Evolutionary conservation across 163 green algal species (phyloP), one percentile per base, ranked within the genome.

Genomic region (Trebouxiophyceae sp.): DNA sequence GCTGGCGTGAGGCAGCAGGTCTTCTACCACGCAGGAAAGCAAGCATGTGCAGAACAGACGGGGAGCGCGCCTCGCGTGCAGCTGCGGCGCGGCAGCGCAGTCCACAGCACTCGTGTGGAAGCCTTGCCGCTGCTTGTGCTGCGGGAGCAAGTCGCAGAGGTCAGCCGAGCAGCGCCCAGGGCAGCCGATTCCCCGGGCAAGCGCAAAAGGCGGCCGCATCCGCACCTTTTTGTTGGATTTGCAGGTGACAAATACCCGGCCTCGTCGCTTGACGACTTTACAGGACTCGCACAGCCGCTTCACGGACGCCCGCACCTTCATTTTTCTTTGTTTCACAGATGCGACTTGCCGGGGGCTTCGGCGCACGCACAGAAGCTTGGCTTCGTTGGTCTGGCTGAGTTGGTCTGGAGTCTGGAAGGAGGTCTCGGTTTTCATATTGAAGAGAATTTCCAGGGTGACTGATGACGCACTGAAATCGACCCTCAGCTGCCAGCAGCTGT

Each of bases 61-160:
- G n/a, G n/a, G n/a, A n/a, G n/a, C n/a, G n/a, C n/a, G n/a, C n/a
- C 39, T 50, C 39, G 39, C 39, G 12, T 50, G 12, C 39, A 50
- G 12, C 12, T 50, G 39, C 19, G 39, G 12, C 12, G 12, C 12
- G 39, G 39, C 12, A n/a, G 39, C 12, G 19, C 12, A 50, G 12
- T 50, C 12, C 12, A 50, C 12, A 50, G 19, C 39, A 50, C 12
- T 50, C 27, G 56, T 62, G 30, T 62, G 56, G 47, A 67, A 67
- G 22, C 70, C 70, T 45, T 77, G 70, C 31, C 64, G 16, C 57
- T 77, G 70, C 45, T 77, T 77, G 63, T 77, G 70, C 70, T 77
- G 64, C 64, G 68, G 6, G 16, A 44, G 3, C n/a, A 32, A 34
- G 61, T 6, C 32, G 57, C 26, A 7, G 7, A 33, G 54, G 24